Evolutionary conservation across 2,329 filamentous ascomycete genomes (phyloP).

Genomic region (Paecilomyces variotii): DNA sequence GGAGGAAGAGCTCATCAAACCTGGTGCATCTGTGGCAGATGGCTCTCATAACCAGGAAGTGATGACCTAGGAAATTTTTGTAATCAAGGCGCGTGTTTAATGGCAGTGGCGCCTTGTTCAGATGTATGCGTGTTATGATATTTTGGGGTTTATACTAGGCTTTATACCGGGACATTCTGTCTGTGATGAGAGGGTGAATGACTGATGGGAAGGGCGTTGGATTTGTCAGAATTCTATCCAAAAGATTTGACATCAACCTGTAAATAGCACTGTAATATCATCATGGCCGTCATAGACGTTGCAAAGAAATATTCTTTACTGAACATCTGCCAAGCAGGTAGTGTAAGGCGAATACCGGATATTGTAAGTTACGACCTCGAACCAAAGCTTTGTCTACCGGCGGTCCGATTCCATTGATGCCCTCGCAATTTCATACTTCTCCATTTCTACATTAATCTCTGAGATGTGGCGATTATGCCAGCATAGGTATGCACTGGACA

Average conservation of each 20-base stretch:
- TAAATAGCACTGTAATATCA: not conserved
- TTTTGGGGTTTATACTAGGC: not conserved
- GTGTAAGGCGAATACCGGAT: not conserved
- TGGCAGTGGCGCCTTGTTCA: not conserved
- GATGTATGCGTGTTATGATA: not conserved
- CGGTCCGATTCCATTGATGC: not conserved
- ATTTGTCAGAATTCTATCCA: not conserved
- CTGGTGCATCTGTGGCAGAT: slow-evolving; percentile 33
- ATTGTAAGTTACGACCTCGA: not conserved
- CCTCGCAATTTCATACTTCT: not conserved
- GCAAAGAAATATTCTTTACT: not conserved
- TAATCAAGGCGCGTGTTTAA: not conserved
- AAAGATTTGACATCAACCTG: not conserved
- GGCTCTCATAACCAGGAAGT: slow-evolving; percentile 22
- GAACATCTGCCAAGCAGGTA: not conserved
- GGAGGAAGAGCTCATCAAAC: slow-evolving; percentile 65
- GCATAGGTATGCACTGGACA: slow-evolving; percentile 14
- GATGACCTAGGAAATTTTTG: slow-evolving; percentile 18
- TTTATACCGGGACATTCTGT: not conserved
- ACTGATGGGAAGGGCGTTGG: not conserved
- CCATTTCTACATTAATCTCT: slow-evolving; percentile 3
- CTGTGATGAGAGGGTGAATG: not conserved
- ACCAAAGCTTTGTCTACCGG: not conserved
- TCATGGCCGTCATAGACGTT: not conserved
- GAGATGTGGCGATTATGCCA: slow-evolving; percentile 21